A percentile compares a stretch with the other conserved stretches of the same genome.
Conservation (phyloP, 345 rosid genomes). For the Jatropha curcas region DNA sequence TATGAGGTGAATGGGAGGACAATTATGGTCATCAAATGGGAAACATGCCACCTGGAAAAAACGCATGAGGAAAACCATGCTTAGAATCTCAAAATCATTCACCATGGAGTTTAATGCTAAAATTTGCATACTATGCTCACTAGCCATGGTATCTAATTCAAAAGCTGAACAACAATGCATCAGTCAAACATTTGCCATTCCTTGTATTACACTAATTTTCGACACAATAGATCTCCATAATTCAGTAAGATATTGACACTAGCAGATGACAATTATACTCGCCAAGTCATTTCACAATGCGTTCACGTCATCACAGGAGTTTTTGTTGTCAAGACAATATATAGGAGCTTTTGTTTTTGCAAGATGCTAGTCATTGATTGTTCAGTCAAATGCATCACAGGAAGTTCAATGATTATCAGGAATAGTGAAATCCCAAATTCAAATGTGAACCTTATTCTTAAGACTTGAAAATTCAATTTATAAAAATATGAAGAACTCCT, state of each 20-base stretch:
- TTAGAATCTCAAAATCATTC: background rate
- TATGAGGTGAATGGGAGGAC: constrained; percentile 33
- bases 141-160: background rate
- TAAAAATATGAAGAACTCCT: background rate
- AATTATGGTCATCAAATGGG: constrained; percentile 41
- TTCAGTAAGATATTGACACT: constrained; percentile 7
- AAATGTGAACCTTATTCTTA: background rate
- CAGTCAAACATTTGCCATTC: background rate
- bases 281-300: background rate
- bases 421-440: background rate
- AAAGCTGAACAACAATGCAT: background rate
- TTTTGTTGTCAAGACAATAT: constrained; percentile 16
- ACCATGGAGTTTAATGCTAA: no score
- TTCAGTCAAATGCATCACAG: background rate
- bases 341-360: background rate
- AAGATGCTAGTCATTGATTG: background rate
- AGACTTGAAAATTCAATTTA: background rate
- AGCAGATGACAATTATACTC: background rate
- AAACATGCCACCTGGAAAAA: constrained; percentile 31
- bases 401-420: background rate
- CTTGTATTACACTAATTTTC: background rate
- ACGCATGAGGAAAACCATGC: background rate
- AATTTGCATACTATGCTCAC: background rate
- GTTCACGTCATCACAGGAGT: background rate
- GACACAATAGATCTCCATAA: background rate